Percentiles rank a stretch among this genome's conserved stretches.
phyloP scores from a whole-genome alignment of 2,329 filamentous ascomycete species.

The Falciphora oryzae region DNA sequence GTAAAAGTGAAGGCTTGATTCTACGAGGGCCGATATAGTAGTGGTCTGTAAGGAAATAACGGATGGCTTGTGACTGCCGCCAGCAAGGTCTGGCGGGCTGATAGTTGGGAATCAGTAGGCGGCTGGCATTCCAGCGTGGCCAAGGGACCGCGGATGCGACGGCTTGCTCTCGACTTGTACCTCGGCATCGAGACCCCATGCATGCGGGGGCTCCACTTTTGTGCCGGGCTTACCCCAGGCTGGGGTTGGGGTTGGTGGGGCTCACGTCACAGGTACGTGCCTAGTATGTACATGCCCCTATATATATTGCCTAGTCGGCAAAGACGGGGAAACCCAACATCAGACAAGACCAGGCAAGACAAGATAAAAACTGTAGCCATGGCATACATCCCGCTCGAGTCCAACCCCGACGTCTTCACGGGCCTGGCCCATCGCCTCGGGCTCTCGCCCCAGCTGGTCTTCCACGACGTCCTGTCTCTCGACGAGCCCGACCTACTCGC shows the following conservation, averaged over 20 bases:
- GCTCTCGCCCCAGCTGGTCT: conserved; percentile 64
- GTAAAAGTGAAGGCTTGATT: no score
- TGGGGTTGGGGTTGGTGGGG: background rate
- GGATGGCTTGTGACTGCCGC: no score
- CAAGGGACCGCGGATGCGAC: background rate
- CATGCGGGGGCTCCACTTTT: background rate
- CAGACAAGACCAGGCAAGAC: no score
- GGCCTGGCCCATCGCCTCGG: conserved; percentile 76
- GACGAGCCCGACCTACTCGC: conserved; percentile 77
- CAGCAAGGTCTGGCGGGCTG: no score
- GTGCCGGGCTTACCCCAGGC: background rate
- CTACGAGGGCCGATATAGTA: no score
- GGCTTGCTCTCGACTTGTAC: background rate
- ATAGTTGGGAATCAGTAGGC: no score
- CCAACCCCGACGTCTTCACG: conserved; percentile 86
- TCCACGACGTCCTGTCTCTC: conserved; percentile 91
- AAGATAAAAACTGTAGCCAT: background rate
- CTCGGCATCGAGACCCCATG: background rate
- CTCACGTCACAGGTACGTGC: no score
- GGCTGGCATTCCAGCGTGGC: background rate
- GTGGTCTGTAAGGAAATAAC: no score
- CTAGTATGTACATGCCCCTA: no score
- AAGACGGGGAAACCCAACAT: no score
- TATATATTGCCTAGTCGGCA: no score
- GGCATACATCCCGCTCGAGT: conserved; percentile 57